Evolutionary conservation across 257 asterid species (phyloP), one percentile per base, ranked within the genome.

Genomic region (Solanum pinnatisectum): DNA sequence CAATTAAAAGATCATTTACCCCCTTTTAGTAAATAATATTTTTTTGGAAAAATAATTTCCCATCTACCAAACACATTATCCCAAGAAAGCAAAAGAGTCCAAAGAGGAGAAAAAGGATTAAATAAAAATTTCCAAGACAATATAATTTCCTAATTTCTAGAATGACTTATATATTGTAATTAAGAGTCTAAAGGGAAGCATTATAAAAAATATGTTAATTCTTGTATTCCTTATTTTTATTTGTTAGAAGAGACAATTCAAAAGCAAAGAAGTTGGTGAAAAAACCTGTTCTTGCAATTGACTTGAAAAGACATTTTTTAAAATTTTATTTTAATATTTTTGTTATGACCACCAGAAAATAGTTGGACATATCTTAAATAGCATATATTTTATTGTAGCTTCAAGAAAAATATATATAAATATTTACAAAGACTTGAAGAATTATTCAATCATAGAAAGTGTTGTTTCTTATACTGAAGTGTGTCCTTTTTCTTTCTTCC

Each of bases 221-320:
- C 4, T 2, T 6, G 44, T 35, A 16, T 87, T 87, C n/a, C 84
- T 60, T 32, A 63, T 65, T 65, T 33, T 25, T 25, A 18, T 5
- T 14, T 42, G 40, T 59, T 32, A 67, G 60, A 67, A 73, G 87
- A 63, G 87, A 32, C 37, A 40, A 63, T 37, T 85, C 4, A 13
- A 40, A 85, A 85, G 87, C 87, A 85, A 85, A 67, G 87, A 85
- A 67, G 87, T 85, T 67, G 87, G 87, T 85, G 87, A 67, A 85
- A 67, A 85, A 32, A 32, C 23, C 2, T 10, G 81, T 37, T 85
- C 81, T 67, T 44, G 30, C 67, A 10, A 40, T 84, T n/a, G 78
- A 85, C 87, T 37, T 59, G 78, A 40, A 27, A 63, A 18, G 68
- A 67, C 40, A 84, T 73, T 32, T 71, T 7, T 6, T 16, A 2